Base-by-base conservation (phyloP, 768 basidiomycete genomes). In the Jaapia argillacea region DNA sequence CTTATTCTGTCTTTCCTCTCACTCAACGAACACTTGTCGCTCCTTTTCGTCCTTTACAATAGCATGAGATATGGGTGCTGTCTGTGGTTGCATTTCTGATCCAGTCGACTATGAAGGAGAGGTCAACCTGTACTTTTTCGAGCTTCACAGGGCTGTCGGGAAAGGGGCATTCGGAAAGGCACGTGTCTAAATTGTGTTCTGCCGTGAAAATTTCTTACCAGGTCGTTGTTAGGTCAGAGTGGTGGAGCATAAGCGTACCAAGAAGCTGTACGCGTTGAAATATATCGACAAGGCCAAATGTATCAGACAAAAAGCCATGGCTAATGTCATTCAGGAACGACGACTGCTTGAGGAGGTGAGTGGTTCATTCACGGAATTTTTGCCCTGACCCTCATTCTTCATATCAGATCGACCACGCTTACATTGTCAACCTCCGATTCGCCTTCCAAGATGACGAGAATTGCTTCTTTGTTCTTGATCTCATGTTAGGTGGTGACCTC, bases 81-180 rank as follows among this genome's bases (percentile, higher is more conserved):
- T n/a, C n/a, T n/a, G n/a, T n/a, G 53, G 57, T 53, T 58, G 60
- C 50, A 59, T 54, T 35, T 57, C 60, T 27, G 52, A 74, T 60
- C 70, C 70, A 22, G 66, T 77, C 58, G 74, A 79, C 56, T 76
- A 74, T 51, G 69, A 74, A 31, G 69, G 66, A 35, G 75, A 78
- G 43, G 74, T 81, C 62, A 88, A 79, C 58, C 81, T 99, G 40
- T 98, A 85, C 66, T 94, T 98, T 67, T 99, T 98, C 57, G 88
- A 94, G 59, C 83, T 99, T 38, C 82, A 96, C 58, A 78, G 92
- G 39, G 89, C 87, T 18, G 89, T 98, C 12, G 96, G 96, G 35
- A 96, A 91, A 62, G 94, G 96, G 36, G 91, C 94, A 21, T 99
- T 98, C 69, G 94, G 94, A 61, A 98, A 97, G 81, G 93, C 92